These are phyloP conservation scores for Ceratocystiopsis sp. DNA, from an alignment of 2,329 filamentous ascomycete genomes.

Conservation along the genomic window DNA sequence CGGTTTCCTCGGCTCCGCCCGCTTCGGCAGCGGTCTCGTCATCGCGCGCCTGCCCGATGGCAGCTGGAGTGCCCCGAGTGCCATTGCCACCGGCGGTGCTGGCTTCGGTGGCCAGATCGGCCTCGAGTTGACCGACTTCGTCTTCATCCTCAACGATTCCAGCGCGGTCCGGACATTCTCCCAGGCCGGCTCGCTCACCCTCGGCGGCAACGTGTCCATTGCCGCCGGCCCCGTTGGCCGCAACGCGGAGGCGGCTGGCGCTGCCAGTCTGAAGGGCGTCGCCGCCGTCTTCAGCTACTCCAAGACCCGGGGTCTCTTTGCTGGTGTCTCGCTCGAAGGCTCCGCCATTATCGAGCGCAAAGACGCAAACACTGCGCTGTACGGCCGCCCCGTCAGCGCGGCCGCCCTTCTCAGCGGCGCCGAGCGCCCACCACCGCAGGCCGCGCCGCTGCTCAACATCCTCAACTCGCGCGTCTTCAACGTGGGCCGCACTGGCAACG, in stretches of 20 bases:
- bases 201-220: conserved; percentile 92
- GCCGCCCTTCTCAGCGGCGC: conserved; percentile 64
- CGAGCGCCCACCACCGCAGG: conserved; percentile 62
- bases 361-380: conserved; percentile 94
- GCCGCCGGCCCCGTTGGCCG: conserved; percentile 86
- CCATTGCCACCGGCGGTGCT: conserved; percentile 64
- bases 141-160: conserved; percentile 93
- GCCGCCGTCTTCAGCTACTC: conserved; percentile 92
- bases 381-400: conserved; percentile 68
- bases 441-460: conserved; percentile 68
- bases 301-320: conserved; percentile 94
- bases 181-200: conserved; percentile 75
- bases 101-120: conserved; percentile 78
- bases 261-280: conserved; percentile 75
- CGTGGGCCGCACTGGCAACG: conserved; percentile 33
- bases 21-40: conserved; percentile 68
- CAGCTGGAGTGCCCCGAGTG: conserved; percentile 64
- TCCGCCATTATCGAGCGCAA: conserved; percentile 84
- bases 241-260: conserved; percentile 90
- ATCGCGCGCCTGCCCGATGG: conserved; percentile 65
- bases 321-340: conserved; percentile 86
- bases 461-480: conserved; percentile 75
- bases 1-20: conserved; percentile 67
- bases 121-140: conserved; percentile 82
- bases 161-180: conserved; percentile 85